A percentile compares a stretch with the other conserved stretches of the same genome.
phyloP scores from a whole-genome alignment of 1,284 basidiomycete species.

The Pseudomicrostroma phylloplanum region DNA sequence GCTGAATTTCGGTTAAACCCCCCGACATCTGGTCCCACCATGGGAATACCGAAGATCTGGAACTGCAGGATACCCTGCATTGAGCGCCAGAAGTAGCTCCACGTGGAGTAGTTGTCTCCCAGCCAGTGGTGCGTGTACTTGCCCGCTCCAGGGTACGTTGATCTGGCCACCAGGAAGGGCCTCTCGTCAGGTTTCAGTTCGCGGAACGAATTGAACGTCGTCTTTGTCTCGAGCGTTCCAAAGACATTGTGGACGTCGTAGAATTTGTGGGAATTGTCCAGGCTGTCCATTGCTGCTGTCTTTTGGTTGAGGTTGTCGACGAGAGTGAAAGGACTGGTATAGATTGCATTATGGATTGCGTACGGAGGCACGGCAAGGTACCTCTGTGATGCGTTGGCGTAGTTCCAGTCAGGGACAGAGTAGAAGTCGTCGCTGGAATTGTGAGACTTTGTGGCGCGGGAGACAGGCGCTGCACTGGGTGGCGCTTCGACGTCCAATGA shows the following conservation, averaged over 20 bases:
- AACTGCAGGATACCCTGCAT: conserved; percentile 68
- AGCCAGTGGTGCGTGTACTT: conserved; percentile 48
- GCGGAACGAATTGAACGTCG: conserved; percentile 24
- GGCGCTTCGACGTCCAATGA: not conserved
- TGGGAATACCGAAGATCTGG: conserved; percentile 55
- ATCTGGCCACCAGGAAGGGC: conserved; percentile 35
- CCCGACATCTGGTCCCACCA: conserved; percentile 30
- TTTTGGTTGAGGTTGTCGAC: conserved; percentile 53
- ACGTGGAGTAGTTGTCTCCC: conserved; percentile 64
- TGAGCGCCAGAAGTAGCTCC: conserved; percentile 60
- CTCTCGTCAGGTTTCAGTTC: conserved; percentile 25
- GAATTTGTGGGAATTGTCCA: conserved; percentile 45
- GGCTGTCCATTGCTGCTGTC: conserved; percentile 43
- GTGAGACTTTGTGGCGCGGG: not conserved
- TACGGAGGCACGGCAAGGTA: conserved; percentile 55
- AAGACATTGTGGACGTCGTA: conserved; percentile 50
- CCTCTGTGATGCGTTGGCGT: conserved; percentile 22
- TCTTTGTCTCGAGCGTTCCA: conserved; percentile 23
- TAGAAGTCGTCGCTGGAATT: conserved; percentile 12
- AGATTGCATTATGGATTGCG: conserved; percentile 64
- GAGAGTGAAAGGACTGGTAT: conserved; percentile 10
- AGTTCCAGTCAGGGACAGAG: conserved; percentile 20
- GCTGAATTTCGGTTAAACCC: conserved; percentile 59
- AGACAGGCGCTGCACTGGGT: too few species aligned
- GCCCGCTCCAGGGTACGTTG: conserved; percentile 31